These are phyloP conservation scores for Skeletonema marinoi DNA, from an alignment of 108 stramenopile genomes.

Conservation along the genomic window DNA sequence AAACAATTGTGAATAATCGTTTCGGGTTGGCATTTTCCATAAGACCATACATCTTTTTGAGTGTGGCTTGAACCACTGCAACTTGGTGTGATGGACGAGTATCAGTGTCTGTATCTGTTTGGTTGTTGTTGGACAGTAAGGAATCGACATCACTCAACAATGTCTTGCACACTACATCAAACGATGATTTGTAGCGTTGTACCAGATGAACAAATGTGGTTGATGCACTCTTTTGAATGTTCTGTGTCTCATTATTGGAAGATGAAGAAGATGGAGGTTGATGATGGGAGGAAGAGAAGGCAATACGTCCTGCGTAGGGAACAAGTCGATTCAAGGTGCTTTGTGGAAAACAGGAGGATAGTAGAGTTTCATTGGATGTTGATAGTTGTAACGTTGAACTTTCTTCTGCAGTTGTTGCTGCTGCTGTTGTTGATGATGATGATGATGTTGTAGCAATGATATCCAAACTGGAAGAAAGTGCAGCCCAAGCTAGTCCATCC, in stretches of 20 bases:
- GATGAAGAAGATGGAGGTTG: background rate
- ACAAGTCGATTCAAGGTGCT: constrained; percentile 19
- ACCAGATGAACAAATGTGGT: constrained; percentile 11
- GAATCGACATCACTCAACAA: constrained; percentile 21
- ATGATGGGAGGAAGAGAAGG: background rate
- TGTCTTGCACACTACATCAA: constrained; percentile 22
- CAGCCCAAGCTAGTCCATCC: constrained; percentile 18
- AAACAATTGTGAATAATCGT: constrained; percentile 19
- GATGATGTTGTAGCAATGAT: background rate
- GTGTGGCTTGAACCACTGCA: constrained; percentile 13
- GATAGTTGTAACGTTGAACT: background rate
- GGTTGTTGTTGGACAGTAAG: background rate
- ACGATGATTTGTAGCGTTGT: constrained; percentile 11
- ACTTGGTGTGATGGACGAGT: background rate
- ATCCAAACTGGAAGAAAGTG: constrained; percentile 25
- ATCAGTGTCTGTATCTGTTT: background rate
- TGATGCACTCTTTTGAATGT: constrained; percentile 8
- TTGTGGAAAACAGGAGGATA: constrained; percentile 28
- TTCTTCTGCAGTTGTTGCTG: background rate
- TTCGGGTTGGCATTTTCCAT: constrained; percentile 23
- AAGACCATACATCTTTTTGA: constrained; percentile 1
- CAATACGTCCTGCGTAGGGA: constrained; percentile 7
- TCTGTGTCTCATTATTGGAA: background rate
- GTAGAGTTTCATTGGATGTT: constrained; percentile 11
- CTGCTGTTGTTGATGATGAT: background rate